These are phyloP conservation scores for Colletotrichum sp. DNA, from an alignment of 2,329 filamentous ascomycete species.

Conservation along the genomic window DNA sequence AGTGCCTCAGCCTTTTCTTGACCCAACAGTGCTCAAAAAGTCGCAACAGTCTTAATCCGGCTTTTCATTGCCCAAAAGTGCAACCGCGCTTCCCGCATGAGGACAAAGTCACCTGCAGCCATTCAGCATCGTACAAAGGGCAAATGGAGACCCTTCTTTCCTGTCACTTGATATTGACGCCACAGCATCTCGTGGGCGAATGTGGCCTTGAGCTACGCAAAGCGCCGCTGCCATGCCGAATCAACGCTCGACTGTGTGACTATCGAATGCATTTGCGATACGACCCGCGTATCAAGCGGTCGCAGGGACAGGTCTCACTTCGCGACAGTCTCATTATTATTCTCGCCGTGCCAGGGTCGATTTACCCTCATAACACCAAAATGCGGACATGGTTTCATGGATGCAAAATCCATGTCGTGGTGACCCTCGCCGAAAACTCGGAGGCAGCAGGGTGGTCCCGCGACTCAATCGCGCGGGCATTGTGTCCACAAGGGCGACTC, in stretches of 20 bases:
- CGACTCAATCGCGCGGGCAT: neutral
- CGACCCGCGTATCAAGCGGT: neutral
- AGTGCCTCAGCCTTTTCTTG: constrained; percentile 25
- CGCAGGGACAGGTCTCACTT: neutral
- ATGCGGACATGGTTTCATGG: neutral
- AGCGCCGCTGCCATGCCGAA: neutral
- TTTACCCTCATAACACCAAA: neutral
- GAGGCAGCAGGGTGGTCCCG: neutral
- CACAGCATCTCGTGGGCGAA: neutral
- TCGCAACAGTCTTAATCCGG: constrained; percentile 8
- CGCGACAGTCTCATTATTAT: neutral
- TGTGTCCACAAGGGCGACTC: neutral
- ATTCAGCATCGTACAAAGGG: neutral
- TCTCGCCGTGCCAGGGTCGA: neutral
- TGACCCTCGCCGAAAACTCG: neutral
- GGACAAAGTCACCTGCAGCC: neutral
- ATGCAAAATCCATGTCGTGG: neutral
- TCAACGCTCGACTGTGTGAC: neutral
- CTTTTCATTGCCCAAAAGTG: neutral
- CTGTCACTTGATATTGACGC: neutral
- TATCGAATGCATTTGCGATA: neutral
- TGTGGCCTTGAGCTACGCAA: neutral
- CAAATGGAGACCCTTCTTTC: neutral
- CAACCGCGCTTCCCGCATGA: neutral
- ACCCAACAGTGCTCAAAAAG: constrained; percentile 19